Evolutionary conservation across 1,284 basidiomycete genomes (phyloP), one percentile per base, ranked within the genome.

Genomic region (Austroboletus rostrupii): DNA sequence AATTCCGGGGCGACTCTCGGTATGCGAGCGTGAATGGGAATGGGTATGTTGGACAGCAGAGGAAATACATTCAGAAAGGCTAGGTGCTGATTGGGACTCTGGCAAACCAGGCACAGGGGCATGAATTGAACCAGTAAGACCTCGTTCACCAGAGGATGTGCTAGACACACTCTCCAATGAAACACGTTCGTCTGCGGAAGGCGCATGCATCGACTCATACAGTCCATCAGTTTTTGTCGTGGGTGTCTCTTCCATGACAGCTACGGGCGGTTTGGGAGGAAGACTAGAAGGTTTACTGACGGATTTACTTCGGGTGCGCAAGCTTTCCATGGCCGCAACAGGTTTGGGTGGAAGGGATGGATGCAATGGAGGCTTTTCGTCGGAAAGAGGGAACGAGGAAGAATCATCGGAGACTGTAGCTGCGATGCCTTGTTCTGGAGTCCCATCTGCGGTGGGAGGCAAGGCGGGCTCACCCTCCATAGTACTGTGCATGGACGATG

Each of bases 341-440:
- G 78, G 78, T 61, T 79, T 80, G 11, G 69, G 60, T 20, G 79
- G 77, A 41, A 81, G 62, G 12, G 77, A 78, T 1, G 77, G 74
- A 50, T 79, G 78, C 5, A 74, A 57, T 16, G 66, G 62, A 14
- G 50, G 45, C 41, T 59, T 65, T 38, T 43, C 52, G 40, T 49
- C 39, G 20, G 50, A 47, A 53, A 45, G 40, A 53, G 50, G 48
- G 28, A 53, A 47, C 39, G 53, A 53, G 16, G 54, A 46, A 5
- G 48, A 20, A 31, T 55, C 47, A 32, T 60, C 43, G 7, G n/a
- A 39, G 9, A 33, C 39, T 28, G 32, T n/a, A 37, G 53, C 43
- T 23, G 43, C 17, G 26, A 45, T 42, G 49, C 49, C 49, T 35
- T 47, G 48, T 32, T 53, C 58, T n/a, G 41, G 31, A 17, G 46